Conservation (phyloP, 257 asterid species). For the Asclepias syriaca region DNA sequence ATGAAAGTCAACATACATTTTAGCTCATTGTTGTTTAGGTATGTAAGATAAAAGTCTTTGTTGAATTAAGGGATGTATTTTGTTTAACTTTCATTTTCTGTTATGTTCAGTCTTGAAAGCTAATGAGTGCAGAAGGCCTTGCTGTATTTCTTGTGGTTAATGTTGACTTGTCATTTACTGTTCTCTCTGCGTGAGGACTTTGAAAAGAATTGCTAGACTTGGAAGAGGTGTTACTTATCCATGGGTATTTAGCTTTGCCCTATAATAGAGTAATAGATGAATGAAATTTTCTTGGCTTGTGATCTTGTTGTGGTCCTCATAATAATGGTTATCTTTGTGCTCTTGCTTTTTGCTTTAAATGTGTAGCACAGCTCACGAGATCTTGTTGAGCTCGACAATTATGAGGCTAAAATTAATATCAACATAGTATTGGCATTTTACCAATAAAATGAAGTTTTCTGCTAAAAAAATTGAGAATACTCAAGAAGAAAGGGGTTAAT, state of each 20-base stretch:
- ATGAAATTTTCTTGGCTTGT: neutral
- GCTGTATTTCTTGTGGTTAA: neutral
- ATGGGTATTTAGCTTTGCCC: neutral
- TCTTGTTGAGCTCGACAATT: neutral
- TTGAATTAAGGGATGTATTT: neutral
- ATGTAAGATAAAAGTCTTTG: neutral
- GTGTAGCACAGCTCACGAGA: neutral
- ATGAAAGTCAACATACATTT: neutral
- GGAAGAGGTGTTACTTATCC: neutral
- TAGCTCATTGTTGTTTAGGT: neutral
- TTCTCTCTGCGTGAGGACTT: neutral
- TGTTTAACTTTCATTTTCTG: too few relatives aligned
- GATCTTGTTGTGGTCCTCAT: neutral
- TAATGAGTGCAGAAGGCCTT: neutral
- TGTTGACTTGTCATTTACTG: neutral
- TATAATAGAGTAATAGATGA: too few relatives aligned
- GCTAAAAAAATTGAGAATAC: neutral
- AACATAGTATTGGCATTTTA: neutral
- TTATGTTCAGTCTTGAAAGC: too few relatives aligned
- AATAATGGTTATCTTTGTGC: neutral
- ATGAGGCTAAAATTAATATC: neutral
- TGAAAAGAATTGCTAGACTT: neutral
- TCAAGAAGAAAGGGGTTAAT: neutral
- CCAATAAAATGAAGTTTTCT: neutral
- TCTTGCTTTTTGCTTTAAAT: neutral